Evolutionary conservation across 169 alveolate genomes (phyloP).

Genomic region (Plasmodium fragile): DNA sequence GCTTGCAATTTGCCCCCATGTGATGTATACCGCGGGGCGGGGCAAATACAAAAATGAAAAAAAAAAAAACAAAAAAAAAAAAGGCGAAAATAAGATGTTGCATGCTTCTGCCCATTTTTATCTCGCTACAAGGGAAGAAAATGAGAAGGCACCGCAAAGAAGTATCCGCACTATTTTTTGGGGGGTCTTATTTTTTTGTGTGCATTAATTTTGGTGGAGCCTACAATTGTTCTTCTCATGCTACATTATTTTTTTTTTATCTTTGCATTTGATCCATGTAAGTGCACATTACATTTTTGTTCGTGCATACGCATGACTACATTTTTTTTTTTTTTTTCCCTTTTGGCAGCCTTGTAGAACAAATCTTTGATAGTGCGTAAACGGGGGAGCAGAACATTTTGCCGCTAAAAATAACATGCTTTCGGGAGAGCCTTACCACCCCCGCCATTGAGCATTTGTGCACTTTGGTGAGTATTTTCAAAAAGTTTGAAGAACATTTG

Average conservation of each 20-base stretch:
- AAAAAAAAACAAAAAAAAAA: too few relatives aligned
- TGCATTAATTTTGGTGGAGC: neutral
- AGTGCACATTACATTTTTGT: neutral
- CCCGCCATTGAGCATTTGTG: neutral
- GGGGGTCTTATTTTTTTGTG: neutral
- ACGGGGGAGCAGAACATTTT: neutral
- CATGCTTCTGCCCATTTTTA: neutral
- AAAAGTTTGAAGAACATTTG: neutral
- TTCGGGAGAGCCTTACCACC: neutral
- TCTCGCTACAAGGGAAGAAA: neutral
- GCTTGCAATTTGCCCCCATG: neutral
- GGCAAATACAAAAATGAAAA: neutral
- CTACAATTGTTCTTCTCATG: neutral
- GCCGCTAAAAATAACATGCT: neutral
- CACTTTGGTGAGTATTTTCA: neutral
- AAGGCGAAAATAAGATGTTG: neutral
- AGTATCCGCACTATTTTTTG: neutral
- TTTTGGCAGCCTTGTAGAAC: neutral
- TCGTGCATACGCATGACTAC: neutral
- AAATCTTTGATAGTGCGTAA: neutral
- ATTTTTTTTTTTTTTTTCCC: neutral
- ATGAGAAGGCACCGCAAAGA: neutral
- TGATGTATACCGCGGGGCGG: neutral
- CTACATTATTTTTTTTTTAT: neutral
- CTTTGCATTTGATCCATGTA: constrained; percentile 2